phyloP scores from a whole-genome alignment of 2,329 filamentous ascomycete species.

The Hypoxylon sp. region DNA sequence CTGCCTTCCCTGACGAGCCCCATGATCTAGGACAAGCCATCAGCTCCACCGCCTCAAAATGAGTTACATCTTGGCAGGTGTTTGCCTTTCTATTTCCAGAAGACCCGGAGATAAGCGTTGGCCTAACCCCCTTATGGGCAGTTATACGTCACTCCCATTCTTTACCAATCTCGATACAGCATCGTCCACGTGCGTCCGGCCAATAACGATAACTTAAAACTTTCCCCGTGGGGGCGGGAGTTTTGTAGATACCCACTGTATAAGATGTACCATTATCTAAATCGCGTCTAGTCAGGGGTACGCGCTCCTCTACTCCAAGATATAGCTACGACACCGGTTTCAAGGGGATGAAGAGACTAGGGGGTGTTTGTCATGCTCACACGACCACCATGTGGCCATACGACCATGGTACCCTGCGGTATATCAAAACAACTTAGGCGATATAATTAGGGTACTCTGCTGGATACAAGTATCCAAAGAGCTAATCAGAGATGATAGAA shows the following conservation, averaged over 20 bases:
- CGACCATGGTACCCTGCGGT: not conserved
- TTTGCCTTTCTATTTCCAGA: conserved; percentile 16
- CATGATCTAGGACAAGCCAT: not conserved
- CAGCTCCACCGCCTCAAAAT: not conserved
- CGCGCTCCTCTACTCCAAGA: not conserved
- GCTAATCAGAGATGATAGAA: conserved; percentile 5
- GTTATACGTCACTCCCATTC: conserved; percentile 25
- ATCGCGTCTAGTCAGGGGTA: not conserved
- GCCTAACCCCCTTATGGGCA: not conserved
- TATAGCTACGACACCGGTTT: not conserved
- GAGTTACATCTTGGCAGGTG: not conserved
- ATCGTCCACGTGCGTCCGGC: conserved; percentile 7
- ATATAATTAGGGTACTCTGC: not conserved
- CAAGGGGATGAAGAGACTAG: not conserved
- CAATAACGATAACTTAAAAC: not conserved
- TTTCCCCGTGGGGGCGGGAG: conserved; percentile 33
- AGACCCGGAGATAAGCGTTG: conserved; percentile 1
- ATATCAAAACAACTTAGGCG: conserved; percentile 3
- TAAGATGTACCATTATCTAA: not conserved
- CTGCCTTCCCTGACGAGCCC: conserved; percentile 1
- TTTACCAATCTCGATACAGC: not conserved
- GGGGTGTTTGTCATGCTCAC: conserved; percentile 11
- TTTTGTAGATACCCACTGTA: conserved; percentile 1
- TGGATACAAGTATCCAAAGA: not conserved
- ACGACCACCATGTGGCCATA: not conserved